Evolutionary conservation across 768 basidiomycete species (phyloP).

Genomic region (Pholiota conissans): DNA sequence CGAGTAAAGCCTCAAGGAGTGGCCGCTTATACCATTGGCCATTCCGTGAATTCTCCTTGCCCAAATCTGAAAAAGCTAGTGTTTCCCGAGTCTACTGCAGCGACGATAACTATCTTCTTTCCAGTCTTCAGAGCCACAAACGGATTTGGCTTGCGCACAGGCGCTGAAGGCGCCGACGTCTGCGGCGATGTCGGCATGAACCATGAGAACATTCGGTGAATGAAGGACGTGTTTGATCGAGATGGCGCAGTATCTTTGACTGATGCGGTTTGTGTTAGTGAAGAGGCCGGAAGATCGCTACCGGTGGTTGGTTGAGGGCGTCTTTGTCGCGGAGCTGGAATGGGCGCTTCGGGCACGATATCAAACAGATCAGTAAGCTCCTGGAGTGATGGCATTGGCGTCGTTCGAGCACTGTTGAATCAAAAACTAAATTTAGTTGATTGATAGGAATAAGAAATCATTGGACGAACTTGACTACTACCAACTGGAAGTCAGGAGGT

Average conservation of each 20-base stretch:
- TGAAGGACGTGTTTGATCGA: conserved; percentile 10
- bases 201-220: conserved; percentile 27
- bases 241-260: neutral
- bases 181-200: conserved; percentile 15
- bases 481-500: conserved; percentile 82
- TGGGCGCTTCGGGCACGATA: conserved; percentile 65
- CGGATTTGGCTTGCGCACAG: conserved; percentile 56
- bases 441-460: neutral
- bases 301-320: conserved; percentile 20
- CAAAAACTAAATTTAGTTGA: neutral
- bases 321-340: conserved; percentile 51
- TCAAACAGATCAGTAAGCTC: conserved; percentile 78
- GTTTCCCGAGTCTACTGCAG: conserved; percentile 85
- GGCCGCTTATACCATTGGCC: conserved; percentile 59
- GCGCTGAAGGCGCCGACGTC: conserved; percentile 14
- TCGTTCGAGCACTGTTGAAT: conserved; percentile 73
- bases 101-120: conserved; percentile 80
- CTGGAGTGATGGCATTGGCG: conserved; percentile 76
- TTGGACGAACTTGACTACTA: conserved; percentile 75
- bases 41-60: conserved; percentile 81
- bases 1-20: no score
- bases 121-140: conserved; percentile 84
- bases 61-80: conserved; percentile 89
- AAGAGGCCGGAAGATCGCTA: conserved; percentile 11
- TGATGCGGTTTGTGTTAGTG: conserved; percentile 9